These are phyloP conservation scores for Ganoderma meredithae DNA, from an alignment of 1,284 basidiomycete genomes.

Conservation along the genomic window DNA sequence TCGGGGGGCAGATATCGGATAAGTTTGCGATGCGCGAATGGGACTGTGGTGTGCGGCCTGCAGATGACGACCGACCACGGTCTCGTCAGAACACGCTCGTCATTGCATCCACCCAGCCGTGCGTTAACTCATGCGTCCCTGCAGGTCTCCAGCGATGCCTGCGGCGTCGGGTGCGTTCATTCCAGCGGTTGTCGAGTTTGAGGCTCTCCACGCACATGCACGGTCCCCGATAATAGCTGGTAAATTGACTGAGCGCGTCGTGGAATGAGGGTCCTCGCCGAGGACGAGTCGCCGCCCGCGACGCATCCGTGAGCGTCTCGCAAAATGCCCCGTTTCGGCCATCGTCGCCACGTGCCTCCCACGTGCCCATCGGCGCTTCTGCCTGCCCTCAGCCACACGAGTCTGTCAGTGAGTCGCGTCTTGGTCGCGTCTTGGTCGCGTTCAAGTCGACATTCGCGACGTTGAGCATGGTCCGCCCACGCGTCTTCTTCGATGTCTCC, in stretches of 20 bases:
- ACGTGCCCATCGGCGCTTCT: not conserved
- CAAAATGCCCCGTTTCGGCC: not conserved
- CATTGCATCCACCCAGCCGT: slow-evolving; percentile 2
- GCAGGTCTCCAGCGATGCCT: not conserved
- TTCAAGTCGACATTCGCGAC: slow-evolving; percentile 4
- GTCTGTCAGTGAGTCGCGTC: not conserved
- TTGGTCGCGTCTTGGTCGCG: not conserved
- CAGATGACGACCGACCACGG: not conserved
- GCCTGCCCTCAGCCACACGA: not conserved
- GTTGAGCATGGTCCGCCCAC: slow-evolving; percentile 53
- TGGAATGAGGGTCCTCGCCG: not conserved
- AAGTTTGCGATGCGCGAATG: not conserved
- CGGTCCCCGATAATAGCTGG: not conserved
- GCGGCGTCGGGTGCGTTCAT: not conserved
- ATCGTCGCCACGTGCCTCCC: not conserved
- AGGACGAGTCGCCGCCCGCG: not conserved
- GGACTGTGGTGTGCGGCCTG: not conserved
- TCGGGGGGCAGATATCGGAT: not conserved
- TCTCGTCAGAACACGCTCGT: not conserved
- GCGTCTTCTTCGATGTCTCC: slow-evolving; percentile 75
- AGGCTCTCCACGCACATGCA: not conserved
- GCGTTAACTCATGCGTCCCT: not conserved
- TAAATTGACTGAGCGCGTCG: not conserved
- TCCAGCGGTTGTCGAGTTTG: not conserved
- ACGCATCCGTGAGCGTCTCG: not conserved